Evolutionary conservation across 1,284 basidiomycete genomes (phyloP).

Genomic region (Rugiboletus extremiorientalis): DNA sequence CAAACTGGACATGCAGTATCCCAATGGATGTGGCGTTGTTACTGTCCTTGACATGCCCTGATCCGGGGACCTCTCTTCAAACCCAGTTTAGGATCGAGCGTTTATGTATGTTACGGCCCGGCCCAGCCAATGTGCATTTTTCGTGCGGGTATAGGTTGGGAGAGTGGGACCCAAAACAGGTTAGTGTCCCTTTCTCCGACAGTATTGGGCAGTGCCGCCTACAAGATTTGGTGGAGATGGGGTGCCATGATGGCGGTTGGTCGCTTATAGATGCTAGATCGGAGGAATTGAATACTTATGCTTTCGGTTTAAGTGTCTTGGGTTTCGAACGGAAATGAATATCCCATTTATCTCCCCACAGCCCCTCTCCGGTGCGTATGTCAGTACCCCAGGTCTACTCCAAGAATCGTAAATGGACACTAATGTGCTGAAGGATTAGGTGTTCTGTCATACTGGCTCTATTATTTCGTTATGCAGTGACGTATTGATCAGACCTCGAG

Average conservation of each 20-base stretch:
- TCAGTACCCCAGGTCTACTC: neutral
- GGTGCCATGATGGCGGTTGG: neutral
- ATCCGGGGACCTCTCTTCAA: neutral
- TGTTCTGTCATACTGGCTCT: neutral
- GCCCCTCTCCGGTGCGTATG: neutral
- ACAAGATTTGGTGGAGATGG: neutral
- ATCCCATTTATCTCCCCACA: neutral
- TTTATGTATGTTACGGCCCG: neutral
- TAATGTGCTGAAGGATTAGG: neutral
- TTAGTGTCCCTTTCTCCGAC: neutral
- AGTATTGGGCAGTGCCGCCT: neutral
- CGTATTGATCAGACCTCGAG: neutral
- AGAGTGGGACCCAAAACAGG: neutral
- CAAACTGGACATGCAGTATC: neutral
- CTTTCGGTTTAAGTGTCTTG: neutral
- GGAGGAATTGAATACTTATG: too few relatives aligned
- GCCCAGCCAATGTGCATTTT: neutral
- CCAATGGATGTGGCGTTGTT: neutral
- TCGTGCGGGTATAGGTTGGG: neutral
- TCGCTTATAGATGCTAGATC: neutral
- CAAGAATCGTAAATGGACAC: neutral
- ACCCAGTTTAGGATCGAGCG: neutral
- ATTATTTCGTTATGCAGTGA: neutral
- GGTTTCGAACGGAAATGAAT: constrained; percentile 10
- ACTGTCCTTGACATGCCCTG: neutral